These are phyloP conservation scores for Penicillium egyptiacum DNA, from an alignment of 495 filamentous ascomycete genomes.

Conservation along the genomic window DNA sequence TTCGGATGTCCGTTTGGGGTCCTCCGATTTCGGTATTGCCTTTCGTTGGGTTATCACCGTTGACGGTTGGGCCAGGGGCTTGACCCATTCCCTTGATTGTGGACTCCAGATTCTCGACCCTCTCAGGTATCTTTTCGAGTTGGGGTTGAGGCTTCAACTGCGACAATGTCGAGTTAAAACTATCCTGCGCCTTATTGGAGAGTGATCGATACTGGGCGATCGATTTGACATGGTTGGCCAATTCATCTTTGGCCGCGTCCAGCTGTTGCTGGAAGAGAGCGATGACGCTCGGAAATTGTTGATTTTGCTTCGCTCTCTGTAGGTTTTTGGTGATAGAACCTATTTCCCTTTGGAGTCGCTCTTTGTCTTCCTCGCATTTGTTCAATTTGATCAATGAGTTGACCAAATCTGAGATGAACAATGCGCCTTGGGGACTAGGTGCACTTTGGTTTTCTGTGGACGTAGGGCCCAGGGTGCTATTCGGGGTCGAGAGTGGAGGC, in stretches of 20 bases:
- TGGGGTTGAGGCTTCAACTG: neutral
- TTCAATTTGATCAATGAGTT: constrained; percentile 17
- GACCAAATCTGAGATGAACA: constrained; percentile 22
- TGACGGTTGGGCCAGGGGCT: neutral
- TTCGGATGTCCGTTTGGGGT: neutral
- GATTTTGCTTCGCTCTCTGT: constrained; percentile 22
- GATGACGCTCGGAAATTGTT: constrained; percentile 24
- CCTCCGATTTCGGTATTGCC: neutral
- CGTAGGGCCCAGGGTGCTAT: neutral
- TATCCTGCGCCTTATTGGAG: neutral
- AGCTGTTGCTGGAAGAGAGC: constrained; percentile 13
- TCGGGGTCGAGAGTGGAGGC: no score
- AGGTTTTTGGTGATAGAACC: constrained; percentile 16
- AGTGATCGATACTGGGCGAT: neutral
- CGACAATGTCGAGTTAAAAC: neutral
- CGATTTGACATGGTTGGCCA: neutral
- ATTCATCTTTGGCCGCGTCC: neutral
- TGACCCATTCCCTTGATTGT: neutral
- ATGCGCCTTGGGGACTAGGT: neutral
- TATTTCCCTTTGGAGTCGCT: constrained; percentile 25
- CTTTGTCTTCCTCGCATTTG: constrained; percentile 21
- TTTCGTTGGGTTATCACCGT: neutral
- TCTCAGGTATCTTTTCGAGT: neutral
- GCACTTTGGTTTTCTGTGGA: neutral
- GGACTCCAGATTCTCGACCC: constrained; percentile 3